Evolutionary conservation across 1,284 basidiomycete species (phyloP).

Genomic region (Thelephora terrestris): DNA sequence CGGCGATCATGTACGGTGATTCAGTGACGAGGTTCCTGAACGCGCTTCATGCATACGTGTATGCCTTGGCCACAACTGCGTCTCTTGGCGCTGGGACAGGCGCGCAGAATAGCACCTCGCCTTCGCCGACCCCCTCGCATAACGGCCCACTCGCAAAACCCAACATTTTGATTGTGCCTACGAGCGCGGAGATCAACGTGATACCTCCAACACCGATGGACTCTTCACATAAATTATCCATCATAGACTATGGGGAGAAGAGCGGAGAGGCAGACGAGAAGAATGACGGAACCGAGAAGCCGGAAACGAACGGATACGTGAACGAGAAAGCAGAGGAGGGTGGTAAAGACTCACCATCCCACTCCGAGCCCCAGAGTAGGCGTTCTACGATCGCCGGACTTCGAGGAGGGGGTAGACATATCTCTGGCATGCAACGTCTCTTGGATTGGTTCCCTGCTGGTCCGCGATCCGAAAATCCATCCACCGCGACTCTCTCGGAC

Average conservation of each 20-base stretch:
- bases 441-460: slow-evolving; percentile 19
- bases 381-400: slow-evolving; percentile 37
- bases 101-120: slow-evolving; percentile 21
- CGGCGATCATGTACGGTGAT: slow-evolving; percentile 52
- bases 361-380: slow-evolving; percentile 29
- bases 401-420: slow-evolving; percentile 39
- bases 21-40: slow-evolving; percentile 61
- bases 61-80: slow-evolving; percentile 64
- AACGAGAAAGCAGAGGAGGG: slow-evolving; percentile 4
- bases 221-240: slow-evolving; percentile 10
- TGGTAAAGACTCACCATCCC: slow-evolving; percentile 9
- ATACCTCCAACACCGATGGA: slow-evolving; percentile 28
- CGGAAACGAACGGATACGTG: not conserved
- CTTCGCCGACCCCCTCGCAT: slow-evolving; percentile 25
- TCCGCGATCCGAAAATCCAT: not conserved
- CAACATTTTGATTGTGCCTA: not conserved
- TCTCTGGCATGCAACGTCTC: slow-evolving; percentile 41
- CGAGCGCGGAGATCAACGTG: slow-evolving; percentile 25
- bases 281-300: not conserved
- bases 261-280: not conserved
- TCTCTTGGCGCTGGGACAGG: slow-evolving; percentile 34
- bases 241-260: slow-evolving; percentile 13
- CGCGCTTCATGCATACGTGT: slow-evolving; percentile 69
- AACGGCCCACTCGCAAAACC: slow-evolving; percentile 16
- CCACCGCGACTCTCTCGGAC: slow-evolving; percentile 56